Percentiles rank a stretch among this genome's conserved stretches.
Evolutionary conservation across 1,284 basidiomycete species (phyloP).

Genomic region (Sparassis latifolia): DNA sequence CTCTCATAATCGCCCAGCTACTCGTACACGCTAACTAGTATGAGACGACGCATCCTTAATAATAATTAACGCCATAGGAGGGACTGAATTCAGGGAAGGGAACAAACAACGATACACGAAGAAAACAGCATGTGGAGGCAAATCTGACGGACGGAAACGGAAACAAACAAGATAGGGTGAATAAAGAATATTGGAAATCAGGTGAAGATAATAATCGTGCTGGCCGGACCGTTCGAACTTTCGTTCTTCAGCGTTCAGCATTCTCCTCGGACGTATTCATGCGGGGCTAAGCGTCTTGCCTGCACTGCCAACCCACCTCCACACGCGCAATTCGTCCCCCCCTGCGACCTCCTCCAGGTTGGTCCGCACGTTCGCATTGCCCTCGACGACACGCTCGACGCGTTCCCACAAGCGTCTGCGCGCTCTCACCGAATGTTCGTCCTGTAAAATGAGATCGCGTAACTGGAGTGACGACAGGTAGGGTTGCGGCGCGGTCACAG

Average conservation of each 20-base stretch:
- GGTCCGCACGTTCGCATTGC: conserved; percentile 89
- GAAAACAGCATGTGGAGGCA: too few relatives aligned
- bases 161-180: too few relatives aligned
- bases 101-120: too few relatives aligned
- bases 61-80: too few relatives aligned
- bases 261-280: conserved; percentile 12
- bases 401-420: conserved; percentile 78
- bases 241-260: conserved; percentile 14
- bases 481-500: conserved; percentile 68
- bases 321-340: conserved; percentile 82
- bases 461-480: conserved; percentile 88
- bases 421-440: conserved; percentile 66
- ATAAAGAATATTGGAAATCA: too few relatives aligned
- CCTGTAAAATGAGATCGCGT: conserved; percentile 83
- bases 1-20: too few relatives aligned
- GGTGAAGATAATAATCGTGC: too few relatives aligned
- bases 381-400: conserved; percentile 86
- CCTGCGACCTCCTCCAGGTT: conserved; percentile 85
- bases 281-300: conserved; percentile 22
- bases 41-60: too few relatives aligned
- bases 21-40: too few relatives aligned
- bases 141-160: too few relatives aligned
- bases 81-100: too few relatives aligned
- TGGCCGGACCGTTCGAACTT: conserved; percentile 12
- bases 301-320: conserved; percentile 72